These are phyloP conservation scores for Pseudozyma sp. DNA, from an alignment of 1,284 basidiomycete genomes.

Conservation along the genomic window DNA sequence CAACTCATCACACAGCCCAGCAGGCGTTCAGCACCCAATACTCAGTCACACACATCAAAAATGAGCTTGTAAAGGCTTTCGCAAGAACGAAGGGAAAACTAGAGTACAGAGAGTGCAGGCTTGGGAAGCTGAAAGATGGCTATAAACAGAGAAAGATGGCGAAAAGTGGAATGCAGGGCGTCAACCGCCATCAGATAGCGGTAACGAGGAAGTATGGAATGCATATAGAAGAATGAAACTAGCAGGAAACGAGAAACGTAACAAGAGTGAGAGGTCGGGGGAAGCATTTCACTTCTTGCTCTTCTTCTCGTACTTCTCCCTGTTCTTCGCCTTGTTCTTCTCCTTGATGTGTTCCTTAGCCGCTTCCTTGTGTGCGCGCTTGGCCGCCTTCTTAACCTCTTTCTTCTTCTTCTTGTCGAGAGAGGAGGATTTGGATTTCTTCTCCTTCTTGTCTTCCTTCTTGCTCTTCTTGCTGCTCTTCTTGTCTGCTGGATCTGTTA, in stretches of 20 bases:
- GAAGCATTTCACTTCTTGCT: constrained; percentile 20
- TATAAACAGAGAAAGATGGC: constrained; percentile 14
- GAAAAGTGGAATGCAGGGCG: not conserved
- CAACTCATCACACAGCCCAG: too few relatives aligned
- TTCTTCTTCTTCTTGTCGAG: constrained; percentile 50
- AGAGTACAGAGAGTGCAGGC: constrained; percentile 34
- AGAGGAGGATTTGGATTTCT: constrained; percentile 72
- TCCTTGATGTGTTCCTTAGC: constrained; percentile 56
- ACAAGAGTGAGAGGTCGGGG: not conserved
- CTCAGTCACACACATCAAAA: constrained; percentile 37
- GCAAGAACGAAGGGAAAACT: constrained; percentile 15
- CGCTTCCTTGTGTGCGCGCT: constrained; percentile 65
- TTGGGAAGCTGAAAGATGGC: too few relatives aligned
- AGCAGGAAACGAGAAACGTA: not conserved
- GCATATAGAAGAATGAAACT: not conserved
- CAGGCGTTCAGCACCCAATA: too few relatives aligned
- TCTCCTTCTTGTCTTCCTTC: constrained; percentile 75
- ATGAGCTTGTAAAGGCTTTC: not conserved
- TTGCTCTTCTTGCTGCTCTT: constrained; percentile 74
- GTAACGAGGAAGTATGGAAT: not conserved
- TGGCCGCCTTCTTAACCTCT: constrained; percentile 61
- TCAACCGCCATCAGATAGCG: too few relatives aligned
- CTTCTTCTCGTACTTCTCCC: constrained; percentile 53
- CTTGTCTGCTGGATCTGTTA: constrained; percentile 56
- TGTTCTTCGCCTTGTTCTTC: constrained; percentile 27